A percentile compares a stretch with the other conserved stretches of the same genome.
phyloP scores from a whole-genome alignment of 345 rosid species.

The Eutrema yunnanense region DNA sequence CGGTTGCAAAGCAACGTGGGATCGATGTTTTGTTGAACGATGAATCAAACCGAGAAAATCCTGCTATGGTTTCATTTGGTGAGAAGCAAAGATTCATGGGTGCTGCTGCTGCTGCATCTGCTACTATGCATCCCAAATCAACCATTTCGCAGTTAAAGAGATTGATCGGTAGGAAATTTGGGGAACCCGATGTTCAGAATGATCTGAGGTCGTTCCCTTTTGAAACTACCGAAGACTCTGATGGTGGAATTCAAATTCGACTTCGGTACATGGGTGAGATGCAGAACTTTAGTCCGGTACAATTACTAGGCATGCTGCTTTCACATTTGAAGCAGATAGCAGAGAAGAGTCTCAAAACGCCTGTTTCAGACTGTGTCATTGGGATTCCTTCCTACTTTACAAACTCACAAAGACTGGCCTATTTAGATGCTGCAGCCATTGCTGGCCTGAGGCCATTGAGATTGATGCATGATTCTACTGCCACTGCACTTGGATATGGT shows the following conservation, averaged over 20 bases:
- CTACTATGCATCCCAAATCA: slow-evolving; percentile 68
- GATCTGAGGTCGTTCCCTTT: slow-evolving; percentile 55
- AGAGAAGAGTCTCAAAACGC: slow-evolving; percentile 42
- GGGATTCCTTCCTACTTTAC: slow-evolving; percentile 62
- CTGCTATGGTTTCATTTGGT: slow-evolving; percentile 65
- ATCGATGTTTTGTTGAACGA: slow-evolving; percentile 73
- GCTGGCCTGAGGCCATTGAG: slow-evolving; percentile 60
- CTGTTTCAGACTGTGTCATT: slow-evolving; percentile 53
- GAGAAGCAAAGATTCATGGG: slow-evolving; percentile 87
- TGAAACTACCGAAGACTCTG: slow-evolving; percentile 34
- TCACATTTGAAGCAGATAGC: slow-evolving; percentile 56
- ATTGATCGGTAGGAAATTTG: slow-evolving; percentile 45
- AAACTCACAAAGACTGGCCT: slow-evolving; percentile 52
- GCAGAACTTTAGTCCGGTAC: slow-evolving; percentile 45
- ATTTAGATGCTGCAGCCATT: slow-evolving; percentile 54
- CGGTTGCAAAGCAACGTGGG: slow-evolving; percentile 62
- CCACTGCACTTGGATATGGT: slow-evolving; percentile 69
- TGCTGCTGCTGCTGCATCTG: slow-evolving; percentile 73
- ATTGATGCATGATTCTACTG: slow-evolving; percentile 62
- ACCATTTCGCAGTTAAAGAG: slow-evolving; percentile 71
- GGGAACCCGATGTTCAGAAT: slow-evolving; percentile 43
- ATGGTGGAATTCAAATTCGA: slow-evolving; percentile 49
- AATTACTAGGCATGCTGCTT: slow-evolving; percentile 59
- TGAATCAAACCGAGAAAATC: slow-evolving; percentile 67
- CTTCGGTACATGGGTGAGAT: slow-evolving; percentile 46